Evolutionary conservation across 306 rosid genomes (phyloP), one percentile per base, ranked within the genome.

Genomic region (Citrullus amarus): DNA sequence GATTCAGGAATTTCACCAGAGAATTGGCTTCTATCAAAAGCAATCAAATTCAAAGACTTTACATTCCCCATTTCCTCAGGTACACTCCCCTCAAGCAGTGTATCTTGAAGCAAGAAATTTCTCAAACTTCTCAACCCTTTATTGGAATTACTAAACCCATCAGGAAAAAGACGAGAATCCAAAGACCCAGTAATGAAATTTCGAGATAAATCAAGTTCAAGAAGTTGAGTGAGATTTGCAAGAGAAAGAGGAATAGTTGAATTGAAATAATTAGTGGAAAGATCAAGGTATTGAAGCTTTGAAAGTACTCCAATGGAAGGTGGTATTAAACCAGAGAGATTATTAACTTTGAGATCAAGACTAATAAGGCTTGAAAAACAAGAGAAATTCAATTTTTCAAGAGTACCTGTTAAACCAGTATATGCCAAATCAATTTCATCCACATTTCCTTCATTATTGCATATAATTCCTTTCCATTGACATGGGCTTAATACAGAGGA

Each of bases 31-130:
- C 54, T 79, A 61, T 87, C 91, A 0, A 89, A 48, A 38, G 91
- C 88, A 18, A 89, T 59, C 5, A 87, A 1, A 75, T 55, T 81
- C 65, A 86, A 69, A 79, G 76, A 56, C 68, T 72, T 86, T 16
- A 87, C 30, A 61, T 89, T 87, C 2, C 93, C 93, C 30, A 87
- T 87, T 86, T 87, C 91, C n/a, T 84, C 76, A 0, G 93, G 93
- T 4, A 89, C 46, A 32, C n/a, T 76, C 0, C 93, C 90, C 8
- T 80, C 81, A 28, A 90, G 77, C 3, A 30, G 53, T 58, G 84
- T 88, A 17, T 81, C 82, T 18, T 90, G 91, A 9, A 86, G 75
- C 18, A 90, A 80, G 1, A 90, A 82, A 70, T 90, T 79, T 50
- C 62, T 80, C 3, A 90, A 79, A 28, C 83, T 39, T 11, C 72